Conservation (phyloP, 2,329 filamentous ascomycete genomes). For the Sporothrix protearum region DNA sequence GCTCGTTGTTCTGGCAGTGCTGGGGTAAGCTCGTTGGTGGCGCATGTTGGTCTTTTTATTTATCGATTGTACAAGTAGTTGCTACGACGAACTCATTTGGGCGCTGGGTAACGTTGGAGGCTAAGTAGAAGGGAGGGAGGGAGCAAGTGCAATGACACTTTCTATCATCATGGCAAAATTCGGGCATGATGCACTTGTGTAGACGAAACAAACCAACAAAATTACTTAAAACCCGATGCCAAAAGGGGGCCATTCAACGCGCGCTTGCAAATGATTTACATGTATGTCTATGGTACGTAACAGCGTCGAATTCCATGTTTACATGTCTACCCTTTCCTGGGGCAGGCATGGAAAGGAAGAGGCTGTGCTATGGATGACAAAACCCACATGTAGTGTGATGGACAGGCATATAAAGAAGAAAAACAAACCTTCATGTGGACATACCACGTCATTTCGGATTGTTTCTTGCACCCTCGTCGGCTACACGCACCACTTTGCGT, state of each 20-base stretch:
- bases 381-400: not conserved
- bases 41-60: not conserved
- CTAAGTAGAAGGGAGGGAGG: not conserved
- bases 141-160: conserved; percentile 5
- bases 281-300: not conserved
- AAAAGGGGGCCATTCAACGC: too few relatives aligned
- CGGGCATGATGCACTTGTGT: not conserved
- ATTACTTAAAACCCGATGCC: not conserved
- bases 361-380: not conserved
- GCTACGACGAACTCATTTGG: not conserved
- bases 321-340: not conserved
- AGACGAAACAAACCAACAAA: not conserved
- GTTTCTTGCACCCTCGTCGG: not conserved
- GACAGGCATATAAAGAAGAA: not conserved
- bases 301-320: not conserved
- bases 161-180: not conserved
- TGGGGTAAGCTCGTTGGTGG: too few relatives aligned
- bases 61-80: conserved; percentile 17
- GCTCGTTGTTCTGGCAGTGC: not conserved
- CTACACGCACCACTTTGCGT: conserved; percentile 19
- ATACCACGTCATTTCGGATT: not conserved
- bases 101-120: not conserved
- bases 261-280: not conserved
- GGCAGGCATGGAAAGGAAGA: not conserved
- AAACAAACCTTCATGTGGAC: not conserved